Evolutionary conservation across 2,329 filamentous ascomycete genomes (phyloP), one percentile per base, ranked within the genome.

Genomic region (Diaporthe caulivora): DNA sequence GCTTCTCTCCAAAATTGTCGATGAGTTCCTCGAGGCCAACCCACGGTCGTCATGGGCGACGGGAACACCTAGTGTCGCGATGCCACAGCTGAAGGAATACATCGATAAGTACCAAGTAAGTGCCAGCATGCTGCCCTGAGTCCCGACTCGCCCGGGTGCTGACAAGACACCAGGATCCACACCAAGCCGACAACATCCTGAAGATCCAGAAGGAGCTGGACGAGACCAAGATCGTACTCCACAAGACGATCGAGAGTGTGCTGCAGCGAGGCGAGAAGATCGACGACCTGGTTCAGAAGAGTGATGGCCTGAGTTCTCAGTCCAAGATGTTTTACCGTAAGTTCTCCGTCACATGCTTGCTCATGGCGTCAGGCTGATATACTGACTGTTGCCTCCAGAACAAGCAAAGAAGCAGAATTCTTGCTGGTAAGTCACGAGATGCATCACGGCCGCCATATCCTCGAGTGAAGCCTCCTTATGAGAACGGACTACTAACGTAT

Each of bases 241-340:
- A 98, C 86, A 97, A 98, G 90, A 98, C 97, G 57, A 98, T 98
- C 79, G 93, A 97, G 86, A 94, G 91, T 80, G 92, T 88, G 69
- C 84, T 98, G 80, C 93, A 98, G 87, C 90, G 97, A 75, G 97
- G 95, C 54, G 95, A 98, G 90, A 98, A 98, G 89, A 95, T 99
- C 78, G 96, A 98, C 81, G 94, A 93, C 79, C 85, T 99, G 78
- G 96, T 98, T 58, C 92, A 92, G 76, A 98, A 98, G 91, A 97
- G 94, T 80, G 95, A 98, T 79, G 94, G 92, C 17, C 84, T 99
- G 80, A 97, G 94, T 84, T 90, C 91, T 65, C 94, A 97, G 87
- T 98, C 95, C 86, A 98, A 98, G 89, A 96, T 97, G 93, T 99
- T 99, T 83, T 98, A 98, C 84, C 95, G 93, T 93, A 83, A 79